Evolutionary conservation across 2,329 filamentous ascomycete species (phyloP).

Genomic region (Aspergillus eucalypticola): DNA sequence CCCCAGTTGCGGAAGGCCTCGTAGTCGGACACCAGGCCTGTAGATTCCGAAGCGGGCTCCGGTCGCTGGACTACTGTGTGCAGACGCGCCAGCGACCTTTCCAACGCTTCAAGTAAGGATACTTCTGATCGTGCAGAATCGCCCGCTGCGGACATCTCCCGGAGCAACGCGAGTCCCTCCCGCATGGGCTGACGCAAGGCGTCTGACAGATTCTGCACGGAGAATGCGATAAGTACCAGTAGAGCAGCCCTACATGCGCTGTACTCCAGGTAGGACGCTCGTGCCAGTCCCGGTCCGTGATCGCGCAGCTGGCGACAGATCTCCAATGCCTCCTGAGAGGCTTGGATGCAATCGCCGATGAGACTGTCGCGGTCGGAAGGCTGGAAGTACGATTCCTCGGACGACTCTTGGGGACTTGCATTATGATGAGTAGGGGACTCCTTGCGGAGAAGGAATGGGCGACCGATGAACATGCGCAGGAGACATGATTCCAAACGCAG

Average conservation of each 20-base stretch:
- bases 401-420: background rate
- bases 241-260: conserved; percentile 38
- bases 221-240: conserved; percentile 37
- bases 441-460: conserved; percentile 47
- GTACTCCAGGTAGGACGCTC: conserved; percentile 39
- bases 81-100: conserved; percentile 26
- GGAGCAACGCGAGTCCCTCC: conserved; percentile 32
- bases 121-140: conserved; percentile 37
- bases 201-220: conserved; percentile 29
- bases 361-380: conserved; percentile 18
- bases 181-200: conserved; percentile 23
- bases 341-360: conserved; percentile 28
- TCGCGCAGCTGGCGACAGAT: conserved; percentile 28
- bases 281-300: conserved; percentile 28
- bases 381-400: background rate
- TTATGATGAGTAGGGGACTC: background rate
- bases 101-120: conserved; percentile 32
- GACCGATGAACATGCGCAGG: conserved; percentile 52
- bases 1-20: conserved; percentile 25
- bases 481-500: conserved; percentile 49
- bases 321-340: conserved; percentile 28
- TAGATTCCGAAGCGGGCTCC: background rate
- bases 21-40: conserved; percentile 11
- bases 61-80: conserved; percentile 9
- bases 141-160: conserved; percentile 32